Evolutionary conservation across 1,284 basidiomycete species (phyloP).

Genomic region (Ceratobasidium sp.): DNA sequence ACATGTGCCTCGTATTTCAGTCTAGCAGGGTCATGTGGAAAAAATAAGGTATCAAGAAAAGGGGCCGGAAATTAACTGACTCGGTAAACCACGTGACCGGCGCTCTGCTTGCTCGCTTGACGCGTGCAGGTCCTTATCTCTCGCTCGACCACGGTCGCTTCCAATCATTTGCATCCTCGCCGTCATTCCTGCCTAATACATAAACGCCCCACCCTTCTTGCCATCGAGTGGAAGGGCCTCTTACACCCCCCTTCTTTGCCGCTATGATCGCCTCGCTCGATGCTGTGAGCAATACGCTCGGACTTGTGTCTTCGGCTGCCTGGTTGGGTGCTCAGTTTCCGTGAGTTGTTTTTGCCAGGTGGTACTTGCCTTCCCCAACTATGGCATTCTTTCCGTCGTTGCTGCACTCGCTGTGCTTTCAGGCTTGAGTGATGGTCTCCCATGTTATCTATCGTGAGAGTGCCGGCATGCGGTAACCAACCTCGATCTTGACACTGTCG

Average conservation of each 20-base stretch:
- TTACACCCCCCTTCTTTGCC: background rate
- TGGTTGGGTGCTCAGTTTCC: conserved; percentile 94
- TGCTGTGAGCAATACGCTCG: conserved; percentile 62
- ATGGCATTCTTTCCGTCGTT: background rate
- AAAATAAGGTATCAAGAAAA: background rate
- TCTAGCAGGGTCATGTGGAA: background rate
- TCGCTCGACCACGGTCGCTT: conserved; percentile 17
- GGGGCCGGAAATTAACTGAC: background rate
- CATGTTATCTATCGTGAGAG: conserved; percentile 14
- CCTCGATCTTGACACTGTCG: background rate
- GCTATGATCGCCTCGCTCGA: conserved; percentile 8
- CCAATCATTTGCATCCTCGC: background rate
- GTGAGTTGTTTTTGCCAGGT: conserved; percentile 62
- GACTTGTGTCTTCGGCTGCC: conserved; percentile 81
- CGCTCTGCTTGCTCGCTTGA: conserved; percentile 1
- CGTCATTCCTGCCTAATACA: background rate
- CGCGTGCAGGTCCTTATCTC: conserved; percentile 28
- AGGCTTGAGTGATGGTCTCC: background rate
- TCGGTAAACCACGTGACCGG: conserved; percentile 8
- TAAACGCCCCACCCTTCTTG: background rate
- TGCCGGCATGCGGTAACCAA: background rate
- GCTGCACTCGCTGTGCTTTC: background rate
- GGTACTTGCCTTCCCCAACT: background rate
- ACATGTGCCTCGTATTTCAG: background rate
- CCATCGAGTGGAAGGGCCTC: background rate